phyloP scores from a whole-genome alignment of 148 eudicot species.

The Limonium bicolor region DNA sequence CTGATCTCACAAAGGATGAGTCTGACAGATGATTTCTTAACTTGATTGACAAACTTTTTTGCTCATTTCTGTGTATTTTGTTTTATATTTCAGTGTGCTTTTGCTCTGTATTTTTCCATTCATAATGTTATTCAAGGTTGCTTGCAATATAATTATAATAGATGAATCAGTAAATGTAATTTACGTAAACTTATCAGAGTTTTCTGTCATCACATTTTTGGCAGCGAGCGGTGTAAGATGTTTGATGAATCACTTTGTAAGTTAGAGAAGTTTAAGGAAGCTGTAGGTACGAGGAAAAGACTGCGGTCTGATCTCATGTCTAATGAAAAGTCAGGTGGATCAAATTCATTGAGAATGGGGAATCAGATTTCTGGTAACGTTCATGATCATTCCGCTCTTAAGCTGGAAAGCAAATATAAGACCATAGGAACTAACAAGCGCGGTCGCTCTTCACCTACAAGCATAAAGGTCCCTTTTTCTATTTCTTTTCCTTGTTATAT shows the following conservation, averaged over 20 bases:
- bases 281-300: conserved; percentile 24
- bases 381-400: conserved; percentile 22
- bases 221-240: conserved; percentile 30
- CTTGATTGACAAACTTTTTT: no score
- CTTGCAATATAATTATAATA: no score
- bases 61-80: no score
- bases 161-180: no score
- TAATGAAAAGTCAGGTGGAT: conserved; percentile 22
- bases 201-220: no score
- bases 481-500: neutral
- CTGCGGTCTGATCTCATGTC: conserved; percentile 20
- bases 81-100: no score
- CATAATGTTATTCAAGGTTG: no score
- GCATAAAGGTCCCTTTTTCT: conserved; percentile 19
- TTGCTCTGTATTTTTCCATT: no score
- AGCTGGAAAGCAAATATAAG: conserved; percentile 21
- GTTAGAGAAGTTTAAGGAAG: conserved; percentile 22
- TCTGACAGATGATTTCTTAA: no score
- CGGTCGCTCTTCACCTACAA: conserved; percentile 23
- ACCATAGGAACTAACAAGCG: conserved; percentile 24
- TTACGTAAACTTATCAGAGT: no score
- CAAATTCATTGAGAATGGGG: conserved; percentile 20
- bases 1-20: no score
- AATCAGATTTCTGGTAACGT: conserved; percentile 22
- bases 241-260: conserved; percentile 20